A percentile compares a stretch with the other conserved stretches of the same genome.
Evolutionary conservation across 208 protist species (phyloP).

Genomic region (Balamuthia mandrillaris): DNA sequence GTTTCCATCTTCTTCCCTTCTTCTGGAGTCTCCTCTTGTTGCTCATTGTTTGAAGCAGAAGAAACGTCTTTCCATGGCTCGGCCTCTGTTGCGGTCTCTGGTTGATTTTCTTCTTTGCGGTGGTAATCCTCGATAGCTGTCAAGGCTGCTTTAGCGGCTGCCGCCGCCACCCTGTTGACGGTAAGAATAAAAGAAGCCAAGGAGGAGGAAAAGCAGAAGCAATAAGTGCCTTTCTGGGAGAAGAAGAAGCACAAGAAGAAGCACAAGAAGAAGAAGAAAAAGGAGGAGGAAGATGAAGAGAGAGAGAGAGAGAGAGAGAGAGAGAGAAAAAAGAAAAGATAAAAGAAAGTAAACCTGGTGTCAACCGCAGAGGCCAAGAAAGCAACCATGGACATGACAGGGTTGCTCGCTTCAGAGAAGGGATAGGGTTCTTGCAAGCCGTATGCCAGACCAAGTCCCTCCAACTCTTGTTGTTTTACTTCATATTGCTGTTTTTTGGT

Average conservation of each 20-base stretch:
- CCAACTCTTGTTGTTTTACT: no score
- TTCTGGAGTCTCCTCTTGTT: neutral
- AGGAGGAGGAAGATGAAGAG: no score
- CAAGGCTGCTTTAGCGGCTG: slow-evolving; percentile 31
- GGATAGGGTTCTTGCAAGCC: neutral
- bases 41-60: neutral
- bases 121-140: neutral
- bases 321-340: neutral
- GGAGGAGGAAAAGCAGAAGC: neutral
- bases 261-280: no score
- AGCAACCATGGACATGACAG: slow-evolving; percentile 41
- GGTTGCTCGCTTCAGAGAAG: slow-evolving; percentile 5
- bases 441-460: neutral
- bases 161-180: slow-evolving; percentile 34
- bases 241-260: neutral
- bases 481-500: no score
- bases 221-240: no score
- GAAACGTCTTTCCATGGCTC: neutral
- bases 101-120: neutral
- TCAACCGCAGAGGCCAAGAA: slow-evolving; percentile 43
- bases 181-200: neutral
- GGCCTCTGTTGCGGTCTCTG: neutral
- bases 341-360: neutral
- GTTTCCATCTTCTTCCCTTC: neutral
- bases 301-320: neutral